Percentiles rank a stretch among this genome's conserved stretches.
Evolutionary conservation across 768 basidiomycete genomes (phyloP).

Genomic region (Punctularia strigosozonata): DNA sequence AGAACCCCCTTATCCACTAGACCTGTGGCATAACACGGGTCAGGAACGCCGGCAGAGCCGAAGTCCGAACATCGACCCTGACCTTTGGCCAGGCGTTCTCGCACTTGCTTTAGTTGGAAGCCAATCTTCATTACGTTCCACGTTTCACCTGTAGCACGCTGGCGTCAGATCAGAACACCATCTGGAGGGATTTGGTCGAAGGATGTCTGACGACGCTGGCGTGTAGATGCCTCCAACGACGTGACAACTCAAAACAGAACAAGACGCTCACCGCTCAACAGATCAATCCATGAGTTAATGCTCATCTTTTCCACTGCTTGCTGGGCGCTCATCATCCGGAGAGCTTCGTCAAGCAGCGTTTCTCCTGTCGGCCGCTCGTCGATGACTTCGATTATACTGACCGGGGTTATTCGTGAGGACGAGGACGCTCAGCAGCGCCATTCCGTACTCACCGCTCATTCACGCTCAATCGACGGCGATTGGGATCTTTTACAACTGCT

Average conservation of each 20-base stretch:
- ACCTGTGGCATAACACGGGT: too few species aligned
- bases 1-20: slow-evolving; percentile 97
- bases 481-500: slow-evolving; percentile 78
- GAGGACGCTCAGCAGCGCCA: too few species aligned
- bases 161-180: too few species aligned
- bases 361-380: slow-evolving; percentile 92
- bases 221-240: background rate
- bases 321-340: slow-evolving; percentile 89
- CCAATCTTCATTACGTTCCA: slow-evolving; percentile 99
- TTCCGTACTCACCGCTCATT: slow-evolving; percentile 72
- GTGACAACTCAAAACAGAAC: background rate
- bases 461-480: slow-evolving; percentile 60
- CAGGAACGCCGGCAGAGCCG: background rate
- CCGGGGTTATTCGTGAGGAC: too few species aligned
- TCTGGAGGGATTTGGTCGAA: too few species aligned
- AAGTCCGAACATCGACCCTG: background rate
- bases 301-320: slow-evolving; percentile 56
- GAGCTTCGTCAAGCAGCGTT: slow-evolving; percentile 89
- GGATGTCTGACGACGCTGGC: background rate
- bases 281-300: slow-evolving; percentile 89
- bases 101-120: slow-evolving; percentile 96
- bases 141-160: slow-evolving; percentile 85
- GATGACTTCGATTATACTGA: slow-evolving; percentile 87
- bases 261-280: slow-evolving; percentile 72
- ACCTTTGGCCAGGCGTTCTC: slow-evolving; percentile 92